Evolutionary conservation across 78 protist genomes (phyloP).

Genomic region (Chrysochromulina parva): DNA sequence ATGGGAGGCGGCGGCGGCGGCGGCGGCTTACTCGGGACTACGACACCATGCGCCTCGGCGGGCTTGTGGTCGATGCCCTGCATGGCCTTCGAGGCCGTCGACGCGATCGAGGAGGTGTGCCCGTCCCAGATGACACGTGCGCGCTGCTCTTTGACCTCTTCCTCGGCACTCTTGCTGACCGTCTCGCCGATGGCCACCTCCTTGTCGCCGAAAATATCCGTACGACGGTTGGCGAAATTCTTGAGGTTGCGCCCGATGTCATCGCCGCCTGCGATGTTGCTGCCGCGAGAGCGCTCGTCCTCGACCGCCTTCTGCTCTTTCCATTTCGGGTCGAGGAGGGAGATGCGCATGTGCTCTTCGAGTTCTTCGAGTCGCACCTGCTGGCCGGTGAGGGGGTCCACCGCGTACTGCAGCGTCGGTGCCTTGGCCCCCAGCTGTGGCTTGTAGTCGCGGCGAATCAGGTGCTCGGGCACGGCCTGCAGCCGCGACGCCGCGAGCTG

Average conservation of each 20-base stretch:
- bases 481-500: not conserved
- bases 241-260: not conserved
- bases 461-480: not conserved
- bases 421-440: not conserved
- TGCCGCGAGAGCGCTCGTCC: not conserved
- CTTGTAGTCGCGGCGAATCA: constrained; percentile 13
- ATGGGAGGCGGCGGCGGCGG: not conserved
- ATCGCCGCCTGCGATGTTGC: not conserved
- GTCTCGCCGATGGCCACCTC: constrained; percentile 35
- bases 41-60: not conserved
- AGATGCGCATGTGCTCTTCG: constrained; percentile 82
- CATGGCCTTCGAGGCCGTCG: not conserved
- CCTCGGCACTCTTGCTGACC: not conserved
- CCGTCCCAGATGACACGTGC: not conserved
- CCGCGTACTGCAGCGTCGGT: not conserved
- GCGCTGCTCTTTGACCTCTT: not conserved
- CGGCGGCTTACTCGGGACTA: not conserved
- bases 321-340: constrained; percentile 67
- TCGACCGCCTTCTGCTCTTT: constrained; percentile 41
- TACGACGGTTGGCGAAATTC: constrained; percentile 22
- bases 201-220: constrained; percentile 51
- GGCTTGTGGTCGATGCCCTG: not conserved
- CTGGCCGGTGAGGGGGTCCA: constrained; percentile 42
- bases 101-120: not conserved
- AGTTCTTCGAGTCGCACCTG: constrained; percentile 62